These are phyloP conservation scores for Cairneyella variabilis DNA, from an alignment of 495 filamentous ascomycete genomes.

Conservation along the genomic window DNA sequence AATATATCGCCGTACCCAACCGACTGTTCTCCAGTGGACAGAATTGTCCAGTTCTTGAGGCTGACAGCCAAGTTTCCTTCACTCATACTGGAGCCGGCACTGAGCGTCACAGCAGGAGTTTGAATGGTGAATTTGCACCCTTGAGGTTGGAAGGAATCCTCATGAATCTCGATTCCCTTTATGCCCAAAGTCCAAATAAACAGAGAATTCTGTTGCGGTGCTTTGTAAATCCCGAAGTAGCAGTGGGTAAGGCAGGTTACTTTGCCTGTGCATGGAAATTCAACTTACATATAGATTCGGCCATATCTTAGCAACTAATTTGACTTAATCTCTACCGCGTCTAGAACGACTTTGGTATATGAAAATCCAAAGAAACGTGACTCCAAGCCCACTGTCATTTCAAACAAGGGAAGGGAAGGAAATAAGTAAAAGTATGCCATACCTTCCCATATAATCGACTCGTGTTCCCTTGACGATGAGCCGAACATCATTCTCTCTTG, in stretches of 20 bases:
- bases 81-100: constrained; percentile 32
- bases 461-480: constrained; percentile 60
- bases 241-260: no score
- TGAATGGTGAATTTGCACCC: constrained; percentile 33
- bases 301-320: constrained; percentile 23
- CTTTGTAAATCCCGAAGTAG: no score
- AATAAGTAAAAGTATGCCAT: no score
- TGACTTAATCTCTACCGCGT: no score
- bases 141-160: constrained; percentile 31
- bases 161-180: constrained; percentile 30
- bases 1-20: constrained; percentile 47
- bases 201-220: constrained; percentile 36
- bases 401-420: no score
- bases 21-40: constrained; percentile 6
- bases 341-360: no score
- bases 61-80: constrained; percentile 5
- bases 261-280: no score
- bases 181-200: constrained; percentile 50
- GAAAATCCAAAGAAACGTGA: no score
- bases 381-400: no score
- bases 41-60: constrained; percentile 19
- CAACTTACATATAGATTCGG: no score
- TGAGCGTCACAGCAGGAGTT: constrained; percentile 32
- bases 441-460: constrained; percentile 55
- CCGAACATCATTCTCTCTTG: constrained; percentile 49